Evolutionary conservation across 768 basidiomycete species (phyloP), one percentile per base, ranked within the genome.

Genomic region (Leucocoprinus sp.): DNA sequence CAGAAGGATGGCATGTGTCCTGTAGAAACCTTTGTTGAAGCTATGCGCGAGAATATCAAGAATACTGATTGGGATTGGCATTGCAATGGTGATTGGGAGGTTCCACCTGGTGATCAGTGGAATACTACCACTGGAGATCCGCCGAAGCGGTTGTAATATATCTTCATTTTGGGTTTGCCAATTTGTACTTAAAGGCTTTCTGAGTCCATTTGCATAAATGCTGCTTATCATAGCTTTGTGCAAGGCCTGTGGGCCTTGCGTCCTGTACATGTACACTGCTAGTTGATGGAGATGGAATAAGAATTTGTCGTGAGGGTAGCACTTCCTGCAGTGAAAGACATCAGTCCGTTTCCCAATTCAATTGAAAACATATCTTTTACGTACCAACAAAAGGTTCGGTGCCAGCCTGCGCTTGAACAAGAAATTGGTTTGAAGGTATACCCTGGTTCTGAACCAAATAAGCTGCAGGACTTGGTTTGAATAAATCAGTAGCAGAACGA

Each of bases 1-100:
- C 76, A 87, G 59, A 71, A 73, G 45, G 76, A 88, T 43, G 92
- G 92, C 6, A 69, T 90, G 65, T 96, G 92, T 52, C 71, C 80
- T 2, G 64, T 93, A 2, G 71, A 74, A 15, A 71, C 74, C 2
- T 93, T 93, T 60, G 75, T 92, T 8, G 67, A 59, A 2, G 80
- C 80, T 3, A 78, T 87, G 71, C 71, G 76, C 63, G 70, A 76
- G 62, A 75, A 76, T 28, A 80, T 90, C 15, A 64, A 55, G 24
- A 64, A 72, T 50, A 79, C 82, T 15, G 82, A 91, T 57, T 93
- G 84, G 80, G 64, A 57, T 5, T 82, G 78, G 64, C 84, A 80
- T 34, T 95, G 92, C 58, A 60, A 71, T 53, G 87, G 84, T 2
- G 70, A 85, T 52, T 95, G 89, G 87, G 62, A 63, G 0, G 71